Conservation (phyloP, 2,329 filamentous ascomycete genomes). For the Ophiostoma piceae region DNA sequence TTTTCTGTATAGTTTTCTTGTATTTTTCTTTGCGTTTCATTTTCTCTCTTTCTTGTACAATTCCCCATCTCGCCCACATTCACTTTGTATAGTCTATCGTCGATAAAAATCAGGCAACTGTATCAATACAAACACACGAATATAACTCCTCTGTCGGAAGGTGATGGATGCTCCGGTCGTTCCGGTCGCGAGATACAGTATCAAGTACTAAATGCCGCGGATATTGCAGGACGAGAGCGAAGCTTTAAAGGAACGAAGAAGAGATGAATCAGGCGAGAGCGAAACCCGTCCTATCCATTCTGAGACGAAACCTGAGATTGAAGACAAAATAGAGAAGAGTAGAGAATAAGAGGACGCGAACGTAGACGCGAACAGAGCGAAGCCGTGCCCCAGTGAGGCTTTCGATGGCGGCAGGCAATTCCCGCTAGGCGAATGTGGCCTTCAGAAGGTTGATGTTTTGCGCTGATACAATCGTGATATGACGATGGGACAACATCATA, state of each 20-base stretch:
- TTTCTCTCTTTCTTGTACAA: neutral
- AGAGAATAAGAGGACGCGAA: neutral
- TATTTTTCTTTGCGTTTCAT: neutral
- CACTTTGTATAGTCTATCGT: neutral
- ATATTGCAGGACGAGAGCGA: neutral
- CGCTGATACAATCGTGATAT: neutral
- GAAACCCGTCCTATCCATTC: neutral
- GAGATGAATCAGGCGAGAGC: neutral
- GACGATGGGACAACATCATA: neutral
- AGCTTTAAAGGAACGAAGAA: neutral
- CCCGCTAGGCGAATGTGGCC: neutral
- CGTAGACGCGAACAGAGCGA: neutral
- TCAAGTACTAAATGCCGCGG: neutral
- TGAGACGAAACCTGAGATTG: too few relatives aligned
- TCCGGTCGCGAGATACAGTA: neutral
- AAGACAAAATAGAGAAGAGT: neutral
- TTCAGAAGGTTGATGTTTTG: neutral
- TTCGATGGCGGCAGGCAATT: neutral
- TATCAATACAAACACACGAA: neutral
- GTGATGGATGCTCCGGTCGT: neutral
- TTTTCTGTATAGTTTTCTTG: neutral
- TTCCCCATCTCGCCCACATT: conserved; percentile 7
- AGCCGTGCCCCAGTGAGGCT: neutral
- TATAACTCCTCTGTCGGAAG: neutral
- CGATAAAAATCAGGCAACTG: neutral